phyloP scores from a whole-genome alignment of 331 rosid genomes.

The Prunus yedoensis region DNA sequence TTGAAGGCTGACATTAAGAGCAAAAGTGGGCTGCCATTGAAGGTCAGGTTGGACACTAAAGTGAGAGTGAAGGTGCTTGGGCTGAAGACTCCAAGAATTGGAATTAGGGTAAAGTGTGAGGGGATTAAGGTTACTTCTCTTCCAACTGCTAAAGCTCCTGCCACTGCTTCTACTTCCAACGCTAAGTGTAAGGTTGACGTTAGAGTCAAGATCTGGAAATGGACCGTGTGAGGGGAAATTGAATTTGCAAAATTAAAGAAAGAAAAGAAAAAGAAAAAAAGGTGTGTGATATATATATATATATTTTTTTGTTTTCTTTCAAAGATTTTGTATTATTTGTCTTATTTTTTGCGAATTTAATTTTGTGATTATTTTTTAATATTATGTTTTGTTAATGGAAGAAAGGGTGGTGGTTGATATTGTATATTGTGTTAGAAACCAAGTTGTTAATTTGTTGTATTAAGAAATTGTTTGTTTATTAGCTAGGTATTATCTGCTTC shows the following conservation, averaged over 20 bases:
- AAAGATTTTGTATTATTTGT: constrained; percentile 9
- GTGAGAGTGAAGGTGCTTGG: constrained; percentile 63
- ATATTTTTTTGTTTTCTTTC: not conserved
- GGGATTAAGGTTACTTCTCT: constrained; percentile 48
- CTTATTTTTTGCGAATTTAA: constrained; percentile 7
- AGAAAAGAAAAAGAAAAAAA: constrained; percentile 13
- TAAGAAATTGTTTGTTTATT: too few relatives aligned
- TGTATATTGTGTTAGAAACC: not conserved
- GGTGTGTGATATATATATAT: constrained; percentile 28
- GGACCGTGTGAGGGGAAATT: constrained; percentile 54
- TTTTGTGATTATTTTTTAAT: constrained; percentile 2
- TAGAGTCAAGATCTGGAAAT: constrained; percentile 90
- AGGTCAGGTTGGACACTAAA: constrained; percentile 56
- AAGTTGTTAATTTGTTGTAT: not conserved
- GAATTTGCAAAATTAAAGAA: not conserved
- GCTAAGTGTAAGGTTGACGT: constrained; percentile 64
- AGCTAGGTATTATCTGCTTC: not conserved
- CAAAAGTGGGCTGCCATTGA: constrained; percentile 56
- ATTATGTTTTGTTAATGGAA: not conserved
- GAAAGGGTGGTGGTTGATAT: not conserved
- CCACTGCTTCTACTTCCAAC: constrained; percentile 51
- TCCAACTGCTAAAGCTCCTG: constrained; percentile 61
- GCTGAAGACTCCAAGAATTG: constrained; percentile 53
- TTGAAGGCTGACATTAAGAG: constrained; percentile 58
- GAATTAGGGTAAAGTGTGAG: constrained; percentile 66